Conservation (phyloP, 768 basidiomycete species). For the Russula sp. region DNA sequence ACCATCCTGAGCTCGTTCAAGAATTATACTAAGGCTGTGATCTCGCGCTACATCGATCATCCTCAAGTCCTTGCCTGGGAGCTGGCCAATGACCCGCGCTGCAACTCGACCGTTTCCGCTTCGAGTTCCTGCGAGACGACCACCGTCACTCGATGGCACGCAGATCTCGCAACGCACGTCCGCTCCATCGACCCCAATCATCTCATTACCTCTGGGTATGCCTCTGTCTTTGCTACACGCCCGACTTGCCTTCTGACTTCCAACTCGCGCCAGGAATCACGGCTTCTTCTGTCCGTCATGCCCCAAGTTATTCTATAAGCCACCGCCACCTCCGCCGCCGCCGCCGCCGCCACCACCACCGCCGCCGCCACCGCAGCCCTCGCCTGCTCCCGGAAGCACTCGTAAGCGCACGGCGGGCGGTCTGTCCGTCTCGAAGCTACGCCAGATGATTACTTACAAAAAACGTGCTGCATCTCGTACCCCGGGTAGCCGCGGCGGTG, state of each 20-base stretch:
- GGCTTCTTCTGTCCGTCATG: conserved; percentile 35
- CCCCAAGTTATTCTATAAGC: conserved; percentile 29
- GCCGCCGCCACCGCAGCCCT: conserved; percentile 16
- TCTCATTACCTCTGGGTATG: conserved; percentile 33
- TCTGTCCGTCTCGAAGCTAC: conserved; percentile 23
- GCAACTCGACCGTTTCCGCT: conserved; percentile 13
- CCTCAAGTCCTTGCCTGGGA: conserved; percentile 22
- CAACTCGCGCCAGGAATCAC: conserved; percentile 16
- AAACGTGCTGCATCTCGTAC: conserved; percentile 15
- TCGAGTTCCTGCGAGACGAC: conserved; percentile 28
- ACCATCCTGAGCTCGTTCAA: conserved; percentile 26
- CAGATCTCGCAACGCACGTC: conserved; percentile 27
- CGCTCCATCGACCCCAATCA: conserved; percentile 33
- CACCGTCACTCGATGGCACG: conserved; percentile 31
- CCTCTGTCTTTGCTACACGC: not conserved
- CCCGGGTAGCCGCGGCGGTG: conserved; percentile 3
- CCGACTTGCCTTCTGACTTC: not conserved
- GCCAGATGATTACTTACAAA: conserved; percentile 20
- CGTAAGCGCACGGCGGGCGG: conserved; percentile 15
- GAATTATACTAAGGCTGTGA: conserved; percentile 11
- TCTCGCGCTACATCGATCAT: conserved; percentile 16
- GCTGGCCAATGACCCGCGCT: conserved; percentile 25
- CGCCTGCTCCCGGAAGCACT: conserved; percentile 17
- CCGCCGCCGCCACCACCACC: not conserved
- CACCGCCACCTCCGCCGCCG: conserved; percentile 11